Conservation (phyloP, 176 grass and related monocot genomes). For the Cenchrus purpureus region DNA sequence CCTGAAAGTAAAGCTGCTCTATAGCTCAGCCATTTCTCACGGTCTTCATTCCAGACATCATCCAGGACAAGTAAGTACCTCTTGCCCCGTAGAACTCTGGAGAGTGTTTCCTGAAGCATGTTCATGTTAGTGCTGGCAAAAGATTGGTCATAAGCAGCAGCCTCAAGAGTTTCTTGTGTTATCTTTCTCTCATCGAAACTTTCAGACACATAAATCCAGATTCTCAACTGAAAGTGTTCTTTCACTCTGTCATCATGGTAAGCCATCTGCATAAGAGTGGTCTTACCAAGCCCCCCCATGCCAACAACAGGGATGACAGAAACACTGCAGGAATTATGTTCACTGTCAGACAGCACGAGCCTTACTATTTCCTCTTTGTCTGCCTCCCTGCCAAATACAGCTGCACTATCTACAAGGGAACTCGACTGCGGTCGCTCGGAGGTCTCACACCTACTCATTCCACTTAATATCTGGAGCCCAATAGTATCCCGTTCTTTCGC, state of each 20-base stretch:
- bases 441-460: conserved; percentile 47
- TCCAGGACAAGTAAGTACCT: conserved; percentile 77
- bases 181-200: conserved; percentile 62
- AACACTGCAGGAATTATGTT: conserved; percentile 48
- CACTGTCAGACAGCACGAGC: conserved; percentile 54
- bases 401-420: conserved; percentile 66
- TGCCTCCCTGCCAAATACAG: conserved; percentile 67
- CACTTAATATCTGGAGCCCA: conserved; percentile 57
- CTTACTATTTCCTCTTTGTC: conserved; percentile 62
- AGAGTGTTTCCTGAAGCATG: conserved; percentile 67
- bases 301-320: conserved; percentile 68
- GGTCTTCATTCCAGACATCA: conserved; percentile 86
- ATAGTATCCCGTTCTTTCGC: conserved; percentile 62
- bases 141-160: conserved; percentile 57
- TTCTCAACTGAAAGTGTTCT: conserved; percentile 58
- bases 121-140: conserved; percentile 66
- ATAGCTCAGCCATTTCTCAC: conserved; percentile 63
- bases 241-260: conserved; percentile 65
- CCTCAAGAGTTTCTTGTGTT: conserved; percentile 71
- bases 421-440: conserved; percentile 50
- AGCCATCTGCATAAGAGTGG: conserved; percentile 66
- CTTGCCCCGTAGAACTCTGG: conserved; percentile 48
- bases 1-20: conserved; percentile 68
- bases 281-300: conserved; percentile 77
- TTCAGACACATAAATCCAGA: conserved; percentile 73